Base-by-base conservation (phyloP, 116 monocot genomes). In the Trichopus zeylanicus region DNA sequence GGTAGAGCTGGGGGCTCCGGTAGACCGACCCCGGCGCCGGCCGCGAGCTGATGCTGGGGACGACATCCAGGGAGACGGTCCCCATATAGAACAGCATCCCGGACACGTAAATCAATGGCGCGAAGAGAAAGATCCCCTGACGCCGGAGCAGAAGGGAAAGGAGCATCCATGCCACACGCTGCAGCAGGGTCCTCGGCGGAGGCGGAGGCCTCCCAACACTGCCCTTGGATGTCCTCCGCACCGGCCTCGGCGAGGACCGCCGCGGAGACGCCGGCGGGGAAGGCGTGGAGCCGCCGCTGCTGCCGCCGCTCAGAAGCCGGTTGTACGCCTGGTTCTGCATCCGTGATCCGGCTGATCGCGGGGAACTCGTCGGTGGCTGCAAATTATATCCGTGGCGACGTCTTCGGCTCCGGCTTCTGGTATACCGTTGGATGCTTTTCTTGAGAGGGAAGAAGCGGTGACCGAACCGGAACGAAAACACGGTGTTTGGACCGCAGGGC, bases 21-120 rank as follows among this genome's bases (percentile, higher is more conserved):
- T 89, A 94, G 4, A 94, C 66, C 20, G 94, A 89, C 8, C 94
- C 86, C 4, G 73, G 72, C 4, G 80, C 70, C 7, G 83, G 73
- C 26, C 86, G 56, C 15, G 66, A 69, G 63, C 89, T 86, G 59
- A 89, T 83, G 54, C 56, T 68, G 0, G 94, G 94, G 26, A 89
- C 76, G 51, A 78, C 76, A 21, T 94, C 94, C 35, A 94, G 70
- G 11, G 89, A 76, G 6, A 94, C 83, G 13, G 86, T 80, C 18
- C 89, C 94, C 94, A 94, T 85, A 51, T 86, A 94, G 29, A 94
- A 26, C 34, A 94, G 69, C 86, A 94, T 94, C 63, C 79, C 82
- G n/a, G 83, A 72, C 3, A 94, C 89, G 59, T 94, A 94, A 27
- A 94, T 56, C 37, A 94, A 73, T 26, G 94, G 94, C 27, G 94